A percentile compares a stretch with the other conserved stretches of the same genome.
Conservation (phyloP, 2,329 filamentous ascomycete genomes). For the Gyromitra esculenta region DNA sequence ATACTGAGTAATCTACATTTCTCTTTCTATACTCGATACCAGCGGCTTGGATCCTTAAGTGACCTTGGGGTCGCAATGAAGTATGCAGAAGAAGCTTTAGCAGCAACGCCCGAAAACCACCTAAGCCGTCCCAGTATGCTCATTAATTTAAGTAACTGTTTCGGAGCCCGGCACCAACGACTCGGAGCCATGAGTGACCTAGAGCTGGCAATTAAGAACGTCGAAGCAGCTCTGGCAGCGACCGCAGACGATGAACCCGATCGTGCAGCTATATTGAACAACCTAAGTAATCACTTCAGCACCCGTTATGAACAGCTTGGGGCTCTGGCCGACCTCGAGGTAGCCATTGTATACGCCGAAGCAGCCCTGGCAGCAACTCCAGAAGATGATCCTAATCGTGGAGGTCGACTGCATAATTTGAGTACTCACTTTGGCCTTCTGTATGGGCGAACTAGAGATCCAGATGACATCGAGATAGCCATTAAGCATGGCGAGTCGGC, state of each 20-base stretch:
- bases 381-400: not conserved
- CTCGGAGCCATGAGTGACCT: conserved; percentile 18
- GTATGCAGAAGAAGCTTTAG: not conserved
- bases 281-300: not conserved
- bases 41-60: not conserved
- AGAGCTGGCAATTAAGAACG: conserved; percentile 15
- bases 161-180: conserved; percentile 3
- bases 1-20: conserved; percentile 7
- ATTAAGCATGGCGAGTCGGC: conserved; percentile 32
- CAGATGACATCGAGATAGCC: conserved; percentile 43
- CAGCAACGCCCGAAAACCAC: not conserved
- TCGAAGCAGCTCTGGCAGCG: not conserved
- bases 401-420: not conserved
- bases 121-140: not conserved
- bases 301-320: conserved; percentile 17
- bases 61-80: conserved; percentile 3
- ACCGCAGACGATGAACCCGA: conserved; percentile 14
- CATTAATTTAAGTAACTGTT: not conserved
- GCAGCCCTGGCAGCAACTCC: conserved; percentile 15
- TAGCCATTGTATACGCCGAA: conserved; percentile 29
- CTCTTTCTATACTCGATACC: not conserved
- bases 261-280: conserved; percentile 1
- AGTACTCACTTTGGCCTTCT: not conserved
- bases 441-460: conserved; percentile 25
- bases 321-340: conserved; percentile 40